Evolutionary conservation across 2,329 filamentous ascomycete genomes (phyloP), one percentile per base, ranked within the genome.

Genomic region (Penicillium brevicompactum): DNA sequence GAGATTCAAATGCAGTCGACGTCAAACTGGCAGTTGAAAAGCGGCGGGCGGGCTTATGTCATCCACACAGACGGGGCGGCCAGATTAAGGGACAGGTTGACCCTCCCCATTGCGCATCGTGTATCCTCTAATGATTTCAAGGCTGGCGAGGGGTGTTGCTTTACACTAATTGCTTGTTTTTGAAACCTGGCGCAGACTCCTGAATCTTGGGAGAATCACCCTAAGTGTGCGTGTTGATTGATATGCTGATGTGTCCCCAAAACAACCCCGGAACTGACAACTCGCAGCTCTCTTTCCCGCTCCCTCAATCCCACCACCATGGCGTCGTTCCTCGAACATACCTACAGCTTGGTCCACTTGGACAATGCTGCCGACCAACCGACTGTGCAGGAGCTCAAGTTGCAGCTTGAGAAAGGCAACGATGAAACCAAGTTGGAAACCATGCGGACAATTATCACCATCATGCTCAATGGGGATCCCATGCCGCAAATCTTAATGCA

Each of bases 401-500:
- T 87, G 68, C 90, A 95, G 82, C 82, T 97, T 67, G 92, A 97
- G 79, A 96, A 96, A 81, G 92, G 92, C 66, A 93, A 85, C 59
- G 92, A 96, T 76, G 92, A 96, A 77, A 87, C 85, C 70, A 97
- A 97, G 82, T 83, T 93, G 74, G 92, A 96, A 65, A 96, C 92
- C 57, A 95, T 95, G 91, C 95, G 94, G 86, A 89, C 87, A 80
- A 92, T 99, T 74, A 80, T 97, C 72, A 96, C 91, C 61, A 87
- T 97, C 72, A 97, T 99, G 94, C 86, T 99, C 70, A 97, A 97
- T 75, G 94, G 94, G 66, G 93, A 99, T 72, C 88, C 94, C 40
- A 94, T 99, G 88, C 89, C 92, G 24, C 88, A 92, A 66, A 83
- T 99, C 18, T 87, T 99, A 67, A 99, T 99, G 94, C 94, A 97